Evolutionary conservation across 371 early-diverging fungal species (phyloP).

Genomic region (Syncephalastrum monosporum): DNA sequence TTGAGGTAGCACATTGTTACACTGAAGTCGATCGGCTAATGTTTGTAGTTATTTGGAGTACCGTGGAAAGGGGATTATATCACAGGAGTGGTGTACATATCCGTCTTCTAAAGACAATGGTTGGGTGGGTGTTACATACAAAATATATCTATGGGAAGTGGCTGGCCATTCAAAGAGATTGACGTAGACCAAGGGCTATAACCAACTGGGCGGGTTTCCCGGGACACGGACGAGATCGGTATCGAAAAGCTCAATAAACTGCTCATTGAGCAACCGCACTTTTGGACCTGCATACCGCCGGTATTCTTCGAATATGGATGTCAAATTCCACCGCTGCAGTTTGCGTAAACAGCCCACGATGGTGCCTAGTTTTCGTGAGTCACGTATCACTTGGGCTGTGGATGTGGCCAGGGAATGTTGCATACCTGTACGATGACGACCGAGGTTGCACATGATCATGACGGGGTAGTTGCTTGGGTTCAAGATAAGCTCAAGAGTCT

Average conservation of each 20-base stretch:
- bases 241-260: conserved; percentile 95
- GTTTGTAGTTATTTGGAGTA: no score
- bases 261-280: conserved; percentile 90
- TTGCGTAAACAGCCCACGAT: conserved; percentile 97
- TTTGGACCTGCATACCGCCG: conserved; percentile 95
- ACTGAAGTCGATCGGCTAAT: no score
- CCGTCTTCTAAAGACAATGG: no score
- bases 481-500: conserved; percentile 85
- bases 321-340: conserved; percentile 95
- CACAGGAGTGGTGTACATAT: no score
- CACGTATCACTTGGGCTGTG: not conserved
- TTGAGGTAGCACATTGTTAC: no score
- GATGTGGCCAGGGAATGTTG: not conserved
- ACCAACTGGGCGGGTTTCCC: conserved; percentile 77
- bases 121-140: no score
- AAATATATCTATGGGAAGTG: no score
- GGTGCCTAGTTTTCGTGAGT: conserved; percentile 60
- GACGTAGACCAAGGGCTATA: conserved; percentile 27
- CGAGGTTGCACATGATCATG: conserved; percentile 97
- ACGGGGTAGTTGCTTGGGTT: conserved; percentile 91
- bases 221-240: conserved; percentile 90
- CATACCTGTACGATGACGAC: conserved; percentile 88
- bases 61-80: no score
- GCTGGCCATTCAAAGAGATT: not conserved
- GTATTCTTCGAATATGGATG: conserved; percentile 97